A percentile compares a stretch with the other conserved stretches of the same genome.
phyloP scores from a whole-genome alignment of 163 green algal species.

The Coccomyxa subellipsoidea region DNA sequence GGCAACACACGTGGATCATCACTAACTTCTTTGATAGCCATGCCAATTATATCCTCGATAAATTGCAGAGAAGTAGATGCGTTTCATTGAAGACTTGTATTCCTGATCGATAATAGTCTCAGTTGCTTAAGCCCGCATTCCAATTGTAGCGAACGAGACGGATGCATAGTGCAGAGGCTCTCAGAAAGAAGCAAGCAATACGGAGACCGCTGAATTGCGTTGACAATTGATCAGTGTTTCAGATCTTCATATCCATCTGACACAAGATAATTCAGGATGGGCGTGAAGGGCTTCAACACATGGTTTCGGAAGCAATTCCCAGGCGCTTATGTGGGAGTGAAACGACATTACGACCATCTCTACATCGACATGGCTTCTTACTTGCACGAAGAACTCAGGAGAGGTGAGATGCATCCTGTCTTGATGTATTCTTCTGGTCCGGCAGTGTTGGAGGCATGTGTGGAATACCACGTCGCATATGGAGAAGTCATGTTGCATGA shows the following conservation, averaged over 20 bases:
- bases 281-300: conserved; percentile 48
- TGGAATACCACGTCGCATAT: background rate
- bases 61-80: too few relatives aligned
- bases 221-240: too few relatives aligned
- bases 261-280: conserved; percentile 36
- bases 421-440: background rate
- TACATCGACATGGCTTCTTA: conserved; percentile 60
- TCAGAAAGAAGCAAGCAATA: too few relatives aligned
- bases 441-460: background rate
- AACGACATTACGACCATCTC: conserved; percentile 43
- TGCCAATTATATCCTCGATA: too few relatives aligned
- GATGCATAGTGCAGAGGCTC: too few relatives aligned
- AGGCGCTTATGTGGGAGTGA: conserved; percentile 34
- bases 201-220: too few relatives aligned
- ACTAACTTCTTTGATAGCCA: background rate
- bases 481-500: background rate
- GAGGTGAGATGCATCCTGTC: conserved; percentile 26
- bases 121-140: too few relatives aligned
- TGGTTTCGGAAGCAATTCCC: conserved; percentile 48
- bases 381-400: conserved; percentile 50
- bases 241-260: too few relatives aligned
- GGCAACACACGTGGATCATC: background rate
- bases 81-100: too few relatives aligned
- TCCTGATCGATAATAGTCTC: too few relatives aligned
- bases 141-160: too few relatives aligned